Evolutionary conservation across 2,329 filamentous ascomycete genomes (phyloP).

Genomic region (Phialophora verrucosa): DNA sequence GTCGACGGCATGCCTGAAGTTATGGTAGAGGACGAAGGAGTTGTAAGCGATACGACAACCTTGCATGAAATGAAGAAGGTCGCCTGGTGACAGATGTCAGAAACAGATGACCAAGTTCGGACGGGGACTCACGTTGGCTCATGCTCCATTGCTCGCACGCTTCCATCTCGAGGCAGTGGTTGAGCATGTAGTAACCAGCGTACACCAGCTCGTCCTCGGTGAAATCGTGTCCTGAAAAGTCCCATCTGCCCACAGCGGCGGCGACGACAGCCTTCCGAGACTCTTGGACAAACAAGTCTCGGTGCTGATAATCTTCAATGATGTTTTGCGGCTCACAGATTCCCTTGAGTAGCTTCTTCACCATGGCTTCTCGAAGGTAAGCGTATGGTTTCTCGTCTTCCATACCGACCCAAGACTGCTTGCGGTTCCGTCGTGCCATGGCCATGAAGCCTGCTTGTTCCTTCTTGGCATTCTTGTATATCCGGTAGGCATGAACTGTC

Average conservation of each 20-base stretch:
- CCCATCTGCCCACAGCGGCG: conserved; percentile 75
- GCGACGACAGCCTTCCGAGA: conserved; percentile 71
- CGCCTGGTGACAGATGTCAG: conserved; percentile 59
- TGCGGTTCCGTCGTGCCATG: conserved; percentile 71
- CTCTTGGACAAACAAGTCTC: conserved; percentile 69
- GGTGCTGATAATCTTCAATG: conserved; percentile 66
- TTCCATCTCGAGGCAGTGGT: conserved; percentile 81
- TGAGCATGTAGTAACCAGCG: conserved; percentile 84
- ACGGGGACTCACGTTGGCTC: conserved; percentile 66
- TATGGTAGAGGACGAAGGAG: conserved; percentile 94
- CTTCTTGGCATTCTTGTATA: conserved; percentile 74
- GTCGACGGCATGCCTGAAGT: conserved; percentile 96
- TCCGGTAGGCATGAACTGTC: conserved; percentile 81
- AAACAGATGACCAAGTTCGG: conserved; percentile 46
- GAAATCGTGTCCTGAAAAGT: conserved; percentile 88
- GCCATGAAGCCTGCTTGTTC: conserved; percentile 75
- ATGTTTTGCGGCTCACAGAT: conserved; percentile 76
- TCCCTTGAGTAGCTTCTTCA: conserved; percentile 84
- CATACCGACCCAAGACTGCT: conserved; percentile 90
- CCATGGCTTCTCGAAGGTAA: conserved; percentile 91
- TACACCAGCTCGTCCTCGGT: conserved; percentile 88
- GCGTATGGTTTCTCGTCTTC: conserved; percentile 84
- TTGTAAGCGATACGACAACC: conserved; percentile 95
- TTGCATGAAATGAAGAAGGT: conserved; percentile 82
- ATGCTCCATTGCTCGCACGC: conserved; percentile 82